Conservation (phyloP, 1,139 yeast genomes). For the Saccharomyces hybrid region DNA sequence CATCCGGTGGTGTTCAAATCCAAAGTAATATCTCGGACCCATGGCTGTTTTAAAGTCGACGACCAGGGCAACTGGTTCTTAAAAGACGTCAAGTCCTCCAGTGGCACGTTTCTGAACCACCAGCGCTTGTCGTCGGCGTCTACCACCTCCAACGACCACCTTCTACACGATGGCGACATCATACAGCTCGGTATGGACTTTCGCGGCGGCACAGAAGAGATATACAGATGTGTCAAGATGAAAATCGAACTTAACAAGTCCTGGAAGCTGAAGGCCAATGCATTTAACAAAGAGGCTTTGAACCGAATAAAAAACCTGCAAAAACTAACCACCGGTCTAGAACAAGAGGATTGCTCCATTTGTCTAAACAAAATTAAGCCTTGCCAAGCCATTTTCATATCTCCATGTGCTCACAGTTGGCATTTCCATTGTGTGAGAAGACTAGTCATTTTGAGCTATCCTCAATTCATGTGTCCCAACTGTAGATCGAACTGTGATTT, state of each 20-base stretch:
- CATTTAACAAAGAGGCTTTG: slow-evolving; percentile 71
- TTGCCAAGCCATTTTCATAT: slow-evolving; percentile 83
- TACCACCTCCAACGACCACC: slow-evolving; percentile 56
- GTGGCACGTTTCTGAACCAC: slow-evolving; percentile 90
- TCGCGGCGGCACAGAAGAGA: slow-evolving; percentile 91
- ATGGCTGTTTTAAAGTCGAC: slow-evolving; percentile 73
- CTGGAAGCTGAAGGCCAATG: slow-evolving; percentile 77
- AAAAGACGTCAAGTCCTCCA: slow-evolving; percentile 76
- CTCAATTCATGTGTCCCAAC: slow-evolving; percentile 91
- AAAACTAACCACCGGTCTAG: slow-evolving; percentile 29
- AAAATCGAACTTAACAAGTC: slow-evolving; percentile 83
- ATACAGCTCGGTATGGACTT: slow-evolving; percentile 41
- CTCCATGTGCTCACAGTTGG: slow-evolving; percentile 96
- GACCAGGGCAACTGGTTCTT: slow-evolving; percentile 76
- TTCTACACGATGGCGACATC: slow-evolving; percentile 75
- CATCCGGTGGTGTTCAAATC: slow-evolving; percentile 84
- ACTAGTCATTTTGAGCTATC: slow-evolving; percentile 75
- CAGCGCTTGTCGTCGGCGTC: slow-evolving; percentile 77
- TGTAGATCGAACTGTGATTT: slow-evolving; percentile 89
- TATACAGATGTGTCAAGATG: slow-evolving; percentile 86
- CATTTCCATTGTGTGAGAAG: slow-evolving; percentile 94
- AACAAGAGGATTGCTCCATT: slow-evolving; percentile 75
- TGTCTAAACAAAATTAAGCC: slow-evolving; percentile 79
- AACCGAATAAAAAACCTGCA: slow-evolving; percentile 53
- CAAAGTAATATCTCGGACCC: slow-evolving; percentile 87